A percentile compares a stretch with the other conserved stretches of the same genome.
phyloP scores from a whole-genome alignment of 331 rosid species.

The Saraca asoca region DNA sequence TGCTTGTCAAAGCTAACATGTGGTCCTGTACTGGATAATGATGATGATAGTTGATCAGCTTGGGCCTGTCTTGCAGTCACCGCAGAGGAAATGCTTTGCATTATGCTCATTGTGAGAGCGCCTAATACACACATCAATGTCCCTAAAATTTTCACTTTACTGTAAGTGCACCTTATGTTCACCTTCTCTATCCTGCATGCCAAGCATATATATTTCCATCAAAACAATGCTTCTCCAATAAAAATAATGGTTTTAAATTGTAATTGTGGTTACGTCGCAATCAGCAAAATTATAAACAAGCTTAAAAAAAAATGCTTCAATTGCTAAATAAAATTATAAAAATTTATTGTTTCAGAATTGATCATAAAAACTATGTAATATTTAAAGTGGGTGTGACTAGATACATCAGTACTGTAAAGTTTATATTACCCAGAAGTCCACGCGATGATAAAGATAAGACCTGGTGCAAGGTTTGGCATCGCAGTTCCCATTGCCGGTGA shows the following conservation, averaged over 20 bases:
- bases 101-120: constrained; percentile 73
- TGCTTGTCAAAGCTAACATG: constrained; percentile 44
- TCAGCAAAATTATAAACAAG: no score
- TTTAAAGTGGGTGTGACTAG: neutral
- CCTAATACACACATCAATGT: constrained; percentile 76
- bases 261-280: no score
- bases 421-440: constrained; percentile 67
- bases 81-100: constrained; percentile 56
- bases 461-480: constrained; percentile 94
- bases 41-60: neutral
- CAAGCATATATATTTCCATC: constrained; percentile 8
- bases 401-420: neutral
- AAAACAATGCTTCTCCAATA: neutral
- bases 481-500: constrained; percentile 93
- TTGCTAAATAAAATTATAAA: no score
- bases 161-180: constrained; percentile 50
- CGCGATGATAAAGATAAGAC: constrained; percentile 77
- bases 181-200: constrained; percentile 75
- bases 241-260: no score
- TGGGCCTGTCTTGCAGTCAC: constrained; percentile 2
- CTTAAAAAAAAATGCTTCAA: no score
- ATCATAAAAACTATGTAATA: no score
- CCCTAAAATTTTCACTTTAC: constrained; percentile 77
- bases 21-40: neutral
- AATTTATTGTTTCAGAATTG: no score